phyloP scores from a whole-genome alignment of 495 filamentous ascomycete species.

The Aspergillus sclerotioniger region DNA sequence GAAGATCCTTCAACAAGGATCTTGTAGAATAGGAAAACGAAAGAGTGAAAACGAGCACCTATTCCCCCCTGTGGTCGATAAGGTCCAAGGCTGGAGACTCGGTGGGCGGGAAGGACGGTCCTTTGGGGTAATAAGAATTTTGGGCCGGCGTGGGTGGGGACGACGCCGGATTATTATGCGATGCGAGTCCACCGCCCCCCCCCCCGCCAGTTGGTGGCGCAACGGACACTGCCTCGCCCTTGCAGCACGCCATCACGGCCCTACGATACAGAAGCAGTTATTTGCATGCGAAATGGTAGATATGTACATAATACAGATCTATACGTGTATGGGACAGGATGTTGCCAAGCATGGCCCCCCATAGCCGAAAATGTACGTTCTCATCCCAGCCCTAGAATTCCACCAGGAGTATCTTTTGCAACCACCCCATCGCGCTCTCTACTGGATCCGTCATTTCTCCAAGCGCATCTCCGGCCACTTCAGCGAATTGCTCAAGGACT shows the following conservation, averaged over 20 bases:
- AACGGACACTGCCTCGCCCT: no score
- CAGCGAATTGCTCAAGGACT: constrained; percentile 26
- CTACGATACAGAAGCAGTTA: no score
- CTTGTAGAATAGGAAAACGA: constrained; percentile 4
- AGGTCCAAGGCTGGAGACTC: constrained; percentile 17
- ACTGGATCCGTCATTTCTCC: constrained; percentile 21
- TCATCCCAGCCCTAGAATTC: constrained; percentile 15
- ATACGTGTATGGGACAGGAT: no score
- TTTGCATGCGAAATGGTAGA: no score
- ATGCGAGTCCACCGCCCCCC: not conserved
- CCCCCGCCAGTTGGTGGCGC: not conserved
- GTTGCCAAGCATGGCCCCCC: no score
- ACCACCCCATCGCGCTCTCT: constrained; percentile 31
- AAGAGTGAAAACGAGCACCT: constrained; percentile 3
- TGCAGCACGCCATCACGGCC: no score
- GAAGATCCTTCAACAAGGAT: constrained; percentile 18
- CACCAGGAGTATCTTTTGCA: constrained; percentile 28
- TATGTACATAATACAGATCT: no score
- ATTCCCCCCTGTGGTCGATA: constrained; percentile 19
- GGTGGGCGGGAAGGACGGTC: constrained; percentile 12
- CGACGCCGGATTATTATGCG: constrained; percentile 16
- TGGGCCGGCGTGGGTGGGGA: constrained; percentile 23
- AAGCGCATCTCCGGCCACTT: constrained; percentile 27
- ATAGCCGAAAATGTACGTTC: no score
- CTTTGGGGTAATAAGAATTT: constrained; percentile 24